Evolutionary conservation across 2,329 filamentous ascomycete species (phyloP).

Genomic region (Neonectria sp.): DNA sequence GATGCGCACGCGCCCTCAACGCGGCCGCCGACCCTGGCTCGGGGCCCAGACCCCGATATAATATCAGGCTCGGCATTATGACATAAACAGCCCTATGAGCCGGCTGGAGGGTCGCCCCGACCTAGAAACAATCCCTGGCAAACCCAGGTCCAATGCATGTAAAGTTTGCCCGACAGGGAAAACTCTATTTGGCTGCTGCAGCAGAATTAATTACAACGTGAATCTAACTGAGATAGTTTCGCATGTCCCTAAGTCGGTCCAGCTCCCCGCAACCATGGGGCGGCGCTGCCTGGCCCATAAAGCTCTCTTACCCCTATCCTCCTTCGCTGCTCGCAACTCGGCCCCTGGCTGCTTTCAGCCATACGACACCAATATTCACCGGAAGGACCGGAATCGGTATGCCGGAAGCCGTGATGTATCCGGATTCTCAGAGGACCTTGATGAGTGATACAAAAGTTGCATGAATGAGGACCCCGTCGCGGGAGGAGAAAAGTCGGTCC

Average conservation of each 20-base stretch:
- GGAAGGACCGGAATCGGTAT: too few species aligned
- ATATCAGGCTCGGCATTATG: slow-evolving; percentile 1
- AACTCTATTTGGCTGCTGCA: not conserved
- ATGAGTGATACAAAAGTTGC: too few species aligned
- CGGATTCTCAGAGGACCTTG: too few species aligned
- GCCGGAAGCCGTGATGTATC: too few species aligned
- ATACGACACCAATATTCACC: too few species aligned
- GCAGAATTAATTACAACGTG: not conserved
- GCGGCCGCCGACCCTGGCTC: too few species aligned
- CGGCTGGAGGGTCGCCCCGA: not conserved
- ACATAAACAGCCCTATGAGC: slow-evolving; percentile 1
- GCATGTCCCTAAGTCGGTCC: not conserved
- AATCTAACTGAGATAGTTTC: not conserved
- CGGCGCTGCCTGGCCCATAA: not conserved
- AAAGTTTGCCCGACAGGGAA: not conserved
- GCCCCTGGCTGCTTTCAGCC: too few species aligned
- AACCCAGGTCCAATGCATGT: not conserved
- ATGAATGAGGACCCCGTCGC: too few species aligned
- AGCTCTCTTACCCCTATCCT: not conserved
- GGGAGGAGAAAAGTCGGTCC: too few species aligned
- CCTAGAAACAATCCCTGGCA: not conserved
- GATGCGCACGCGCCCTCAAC: too few species aligned
- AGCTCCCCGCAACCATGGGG: not conserved
- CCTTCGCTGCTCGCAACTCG: not conserved
- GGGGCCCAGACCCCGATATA: too few species aligned